Evolutionary conservation across 75 land plant genomes (phyloP).

Genomic region (Cupressus sempervirens): DNA sequence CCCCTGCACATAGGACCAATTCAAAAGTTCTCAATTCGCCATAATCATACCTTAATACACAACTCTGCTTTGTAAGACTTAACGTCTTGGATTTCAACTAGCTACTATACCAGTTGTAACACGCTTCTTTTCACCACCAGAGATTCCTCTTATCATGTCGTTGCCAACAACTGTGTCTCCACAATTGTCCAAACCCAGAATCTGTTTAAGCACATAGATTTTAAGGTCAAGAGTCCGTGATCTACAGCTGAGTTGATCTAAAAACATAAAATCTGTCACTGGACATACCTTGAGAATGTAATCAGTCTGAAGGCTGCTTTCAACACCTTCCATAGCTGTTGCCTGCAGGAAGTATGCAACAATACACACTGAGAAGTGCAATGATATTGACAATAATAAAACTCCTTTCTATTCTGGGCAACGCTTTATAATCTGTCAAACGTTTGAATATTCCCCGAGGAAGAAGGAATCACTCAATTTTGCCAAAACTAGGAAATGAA

Average conservation of each 20-base stretch:
- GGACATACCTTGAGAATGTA: constrained; percentile 63
- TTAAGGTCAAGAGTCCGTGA: neutral
- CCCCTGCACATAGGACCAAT: constrained; percentile 35
- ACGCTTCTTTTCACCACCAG: constrained; percentile 43
- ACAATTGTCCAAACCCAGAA: constrained; percentile 37
- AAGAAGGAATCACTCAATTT: too few species aligned
- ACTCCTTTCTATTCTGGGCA: neutral
- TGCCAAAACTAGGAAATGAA: neutral
- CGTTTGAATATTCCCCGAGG: neutral
- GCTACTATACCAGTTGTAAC: constrained; percentile 33
- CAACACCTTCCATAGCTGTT: constrained; percentile 60
- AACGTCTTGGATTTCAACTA: neutral
- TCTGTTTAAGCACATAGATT: constrained; percentile 16
- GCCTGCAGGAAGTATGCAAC: constrained; percentile 35
- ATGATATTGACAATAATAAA: neutral
- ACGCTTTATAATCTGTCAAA: neutral
- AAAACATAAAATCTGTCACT: neutral
- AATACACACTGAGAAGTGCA: neutral
- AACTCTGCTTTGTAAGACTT: neutral
- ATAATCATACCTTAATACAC: neutral
- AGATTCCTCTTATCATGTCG: constrained; percentile 38
- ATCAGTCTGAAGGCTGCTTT: constrained; percentile 64
- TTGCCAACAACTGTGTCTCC: constrained; percentile 38
- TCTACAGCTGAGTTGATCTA: neutral
- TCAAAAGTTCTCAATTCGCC: neutral